Evolutionary conservation across 768 basidiomycete genomes (phyloP).

Genomic region (Pleurotus eryngii): DNA sequence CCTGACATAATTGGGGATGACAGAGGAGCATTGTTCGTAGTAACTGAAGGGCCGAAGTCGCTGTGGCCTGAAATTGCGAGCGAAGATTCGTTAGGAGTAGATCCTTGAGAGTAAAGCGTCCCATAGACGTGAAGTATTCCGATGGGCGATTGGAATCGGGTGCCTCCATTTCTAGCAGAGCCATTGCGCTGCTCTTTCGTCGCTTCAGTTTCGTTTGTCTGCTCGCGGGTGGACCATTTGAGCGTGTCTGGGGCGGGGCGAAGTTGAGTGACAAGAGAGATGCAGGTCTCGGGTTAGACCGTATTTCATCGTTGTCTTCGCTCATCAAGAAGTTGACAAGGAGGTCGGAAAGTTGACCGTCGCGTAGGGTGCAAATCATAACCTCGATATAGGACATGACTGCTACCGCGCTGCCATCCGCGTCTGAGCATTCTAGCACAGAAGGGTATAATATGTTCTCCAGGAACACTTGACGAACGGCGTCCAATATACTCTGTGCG

Average conservation of each 20-base stretch:
- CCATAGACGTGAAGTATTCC: constrained; percentile 84
- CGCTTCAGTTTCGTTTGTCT: constrained; percentile 47
- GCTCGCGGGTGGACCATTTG: constrained; percentile 22
- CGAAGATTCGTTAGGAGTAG: constrained; percentile 76
- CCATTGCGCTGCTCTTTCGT: constrained; percentile 87
- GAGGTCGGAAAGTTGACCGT: constrained; percentile 64
- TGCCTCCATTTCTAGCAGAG: constrained; percentile 82
- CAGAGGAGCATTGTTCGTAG: constrained; percentile 70
- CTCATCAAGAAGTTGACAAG: constrained; percentile 79
- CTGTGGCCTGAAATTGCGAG: constrained; percentile 61
- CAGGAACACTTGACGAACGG: constrained; percentile 82
- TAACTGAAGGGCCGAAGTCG: constrained; percentile 77
- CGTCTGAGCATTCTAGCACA: constrained; percentile 87
- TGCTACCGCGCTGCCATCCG: constrained; percentile 93
- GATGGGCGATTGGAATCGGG: constrained; percentile 67
- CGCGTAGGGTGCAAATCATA: constrained; percentile 72
- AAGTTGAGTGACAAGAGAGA: constrained; percentile 40
- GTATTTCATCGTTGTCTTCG: constrained; percentile 75
- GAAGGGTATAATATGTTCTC: constrained; percentile 93
- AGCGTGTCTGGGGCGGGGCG: constrained; percentile 30
- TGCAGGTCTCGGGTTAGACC: constrained; percentile 36
- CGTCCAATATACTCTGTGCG: constrained; percentile 77
- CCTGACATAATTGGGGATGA: constrained; percentile 62
- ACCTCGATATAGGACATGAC: constrained; percentile 95
- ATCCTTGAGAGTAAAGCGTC: constrained; percentile 90